phyloP scores from a whole-genome alignment of 2,329 filamentous ascomycete species.

The Trichoderma endophyticum region DNA sequence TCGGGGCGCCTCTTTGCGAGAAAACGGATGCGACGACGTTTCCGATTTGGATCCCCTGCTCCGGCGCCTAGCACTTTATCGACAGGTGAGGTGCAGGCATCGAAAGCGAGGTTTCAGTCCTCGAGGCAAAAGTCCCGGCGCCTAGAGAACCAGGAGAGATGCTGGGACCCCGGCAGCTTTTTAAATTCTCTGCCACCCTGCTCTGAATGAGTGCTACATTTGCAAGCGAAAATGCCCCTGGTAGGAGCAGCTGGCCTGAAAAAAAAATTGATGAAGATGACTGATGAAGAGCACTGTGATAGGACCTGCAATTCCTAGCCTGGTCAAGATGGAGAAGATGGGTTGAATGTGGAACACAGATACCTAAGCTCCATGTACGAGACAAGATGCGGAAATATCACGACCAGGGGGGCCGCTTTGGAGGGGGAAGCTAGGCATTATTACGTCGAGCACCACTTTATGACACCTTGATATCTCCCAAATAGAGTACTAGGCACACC shows the following conservation, averaged over 20 bases:
- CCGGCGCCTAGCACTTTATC: neutral
- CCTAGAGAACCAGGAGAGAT: neutral
- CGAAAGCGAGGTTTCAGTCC: neutral
- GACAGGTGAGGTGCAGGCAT: neutral
- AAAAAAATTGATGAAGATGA: neutral
- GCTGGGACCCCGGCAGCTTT: neutral
- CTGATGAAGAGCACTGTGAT: neutral
- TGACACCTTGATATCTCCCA: slow-evolving; percentile 5
- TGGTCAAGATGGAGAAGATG: neutral
- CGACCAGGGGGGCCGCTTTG: neutral
- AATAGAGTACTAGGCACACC: slow-evolving; percentile 1
- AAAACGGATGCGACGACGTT: neutral
- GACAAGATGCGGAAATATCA: slow-evolving; percentile 9
- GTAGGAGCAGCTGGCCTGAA: neutral
- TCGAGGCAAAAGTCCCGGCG: slow-evolving; percentile 6
- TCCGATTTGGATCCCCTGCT: neutral
- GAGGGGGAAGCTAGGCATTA: neutral
- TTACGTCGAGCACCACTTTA: slow-evolving; percentile 11
- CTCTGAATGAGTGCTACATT: neutral
- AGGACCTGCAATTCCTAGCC: neutral
- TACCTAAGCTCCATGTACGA: slow-evolving; percentile 3
- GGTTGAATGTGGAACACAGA: neutral
- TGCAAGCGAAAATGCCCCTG: neutral
- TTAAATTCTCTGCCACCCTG: neutral
- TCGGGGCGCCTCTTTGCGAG: neutral